Base-by-base conservation (phyloP, 1,284 basidiomycete species). In the Salmacisia buchloeana region DNA sequence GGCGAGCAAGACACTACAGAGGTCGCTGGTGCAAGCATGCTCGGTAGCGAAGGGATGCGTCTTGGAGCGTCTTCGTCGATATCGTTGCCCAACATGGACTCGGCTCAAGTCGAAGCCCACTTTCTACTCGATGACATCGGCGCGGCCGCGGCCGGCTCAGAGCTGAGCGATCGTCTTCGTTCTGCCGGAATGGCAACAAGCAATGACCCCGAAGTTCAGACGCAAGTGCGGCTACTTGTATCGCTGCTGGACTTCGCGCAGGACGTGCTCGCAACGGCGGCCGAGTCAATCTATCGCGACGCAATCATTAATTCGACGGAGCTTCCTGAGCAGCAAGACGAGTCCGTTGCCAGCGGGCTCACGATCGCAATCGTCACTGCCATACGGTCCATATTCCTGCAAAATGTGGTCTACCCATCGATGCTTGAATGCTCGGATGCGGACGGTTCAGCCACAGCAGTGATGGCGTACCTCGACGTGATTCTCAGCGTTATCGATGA, bases 381-480 rank as follows among this genome's bases (percentile, higher is more conserved):
- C 5, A 86, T 94, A 12, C 87, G 89, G 58, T 85, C 86, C n/a
- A 89, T 90, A 43, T 96, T 96, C 80, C 82, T 97, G 31, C 90
- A 94, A 81, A 94, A 94, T 73, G 89, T 97, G 29, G 82, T 97
- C 34, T 96, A 96, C 77, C 92, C 94, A 0, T 91, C 92, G 4
- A 86, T 98, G 58, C 84, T 97, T 58, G 94, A 97, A 77, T 96
- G 92, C 80, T 94, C 92, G 0, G 90, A 92, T 67, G 79, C 83
- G 5, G 94, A 98, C 80, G 94, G 94, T 27, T 96, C 92, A 69
- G 90, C 93, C 0, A 89, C 96, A 1, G 94, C 94, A 1, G 92
- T 97, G 59, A 88, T 97, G 85, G 92, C 89, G n/a, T 97, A 98
- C 75, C 88, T 97, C 66, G 91, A 97, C n/a, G 68, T 74, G 7